Evolutionary conservation across 805 yeast genomes (phyloP).

Genomic region (Torulaspora quercuum): DNA sequence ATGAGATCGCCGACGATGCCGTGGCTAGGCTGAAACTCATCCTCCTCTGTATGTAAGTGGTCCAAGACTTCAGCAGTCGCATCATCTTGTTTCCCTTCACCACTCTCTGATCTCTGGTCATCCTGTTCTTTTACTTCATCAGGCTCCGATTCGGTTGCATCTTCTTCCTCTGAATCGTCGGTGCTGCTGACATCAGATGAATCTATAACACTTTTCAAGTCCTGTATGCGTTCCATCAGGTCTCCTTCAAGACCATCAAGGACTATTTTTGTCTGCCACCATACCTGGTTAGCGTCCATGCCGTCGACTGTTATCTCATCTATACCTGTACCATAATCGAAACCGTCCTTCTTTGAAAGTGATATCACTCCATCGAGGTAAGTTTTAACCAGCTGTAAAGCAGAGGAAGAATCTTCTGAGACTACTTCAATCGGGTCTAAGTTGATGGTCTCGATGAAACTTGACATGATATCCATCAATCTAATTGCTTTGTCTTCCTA

Average conservation of each 20-base stretch:
- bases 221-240: conserved; percentile 55
- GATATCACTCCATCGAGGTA: conserved; percentile 31
- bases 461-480: conserved; percentile 21
- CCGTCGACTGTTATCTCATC: conserved; percentile 85
- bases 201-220: conserved; percentile 36
- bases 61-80: conserved; percentile 26
- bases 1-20: too few species aligned
- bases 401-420: conserved; percentile 18
- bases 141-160: conserved; percentile 42
- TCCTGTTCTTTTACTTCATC: conserved; percentile 23
- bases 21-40: too few species aligned
- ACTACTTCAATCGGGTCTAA: conserved; percentile 25
- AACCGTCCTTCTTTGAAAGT: conserved; percentile 19
- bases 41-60: too few species aligned
- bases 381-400: conserved; percentile 28
- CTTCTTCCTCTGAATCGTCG: conserved; percentile 42
- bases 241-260: conserved; percentile 72
- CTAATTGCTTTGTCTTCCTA: neutral
- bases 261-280: conserved; percentile 88
- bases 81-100: conserved; percentile 23
- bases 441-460: conserved; percentile 21
- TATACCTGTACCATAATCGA: conserved; percentile 49
- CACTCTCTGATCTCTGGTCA: conserved; percentile 17
- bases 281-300: conserved; percentile 83
- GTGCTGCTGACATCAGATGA: neutral